Evolutionary conservation across 2,329 filamentous ascomycete genomes (phyloP).

Genomic region (Diplodia sapinea): DNA sequence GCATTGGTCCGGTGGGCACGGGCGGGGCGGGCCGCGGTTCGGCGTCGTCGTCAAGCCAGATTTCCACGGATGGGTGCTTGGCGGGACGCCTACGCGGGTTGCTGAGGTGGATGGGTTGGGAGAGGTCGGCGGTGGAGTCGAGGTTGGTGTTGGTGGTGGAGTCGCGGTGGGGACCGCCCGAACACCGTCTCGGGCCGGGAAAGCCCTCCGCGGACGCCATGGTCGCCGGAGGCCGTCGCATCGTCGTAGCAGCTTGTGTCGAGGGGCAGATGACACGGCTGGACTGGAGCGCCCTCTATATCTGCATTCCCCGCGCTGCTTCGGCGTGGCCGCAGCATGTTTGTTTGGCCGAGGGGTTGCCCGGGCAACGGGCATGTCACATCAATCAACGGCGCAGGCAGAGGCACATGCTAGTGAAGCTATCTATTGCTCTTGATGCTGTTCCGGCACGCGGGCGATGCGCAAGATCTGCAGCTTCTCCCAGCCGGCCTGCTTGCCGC

Average conservation of each 20-base stretch:
- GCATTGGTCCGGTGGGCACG: conserved; percentile 24
- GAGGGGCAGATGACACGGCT: not conserved
- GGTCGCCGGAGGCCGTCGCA: conserved; percentile 45
- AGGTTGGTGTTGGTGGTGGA: conserved; percentile 46
- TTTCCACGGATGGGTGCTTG: conserved; percentile 42
- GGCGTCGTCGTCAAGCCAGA: conserved; percentile 47
- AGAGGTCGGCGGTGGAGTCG: conserved; percentile 38
- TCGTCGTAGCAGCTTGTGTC: conserved; percentile 33
- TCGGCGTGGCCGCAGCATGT: too few species aligned
- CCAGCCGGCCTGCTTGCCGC: conserved; percentile 89
- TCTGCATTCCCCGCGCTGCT: not conserved
- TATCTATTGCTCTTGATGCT: not conserved
- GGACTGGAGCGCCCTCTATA: not conserved
- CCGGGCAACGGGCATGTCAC: conserved; percentile 12
- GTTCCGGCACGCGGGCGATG: conserved; percentile 67
- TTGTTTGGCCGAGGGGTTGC: conserved; percentile 13
- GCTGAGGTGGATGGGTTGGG: conserved; percentile 39
- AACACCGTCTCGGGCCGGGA: conserved; percentile 40
- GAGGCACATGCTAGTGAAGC: not conserved
- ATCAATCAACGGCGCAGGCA: not conserved
- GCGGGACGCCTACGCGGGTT: conserved; percentile 44
- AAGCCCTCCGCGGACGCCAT: conserved; percentile 44
- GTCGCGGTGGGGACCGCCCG: conserved; percentile 33
- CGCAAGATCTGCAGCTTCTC: conserved; percentile 90
- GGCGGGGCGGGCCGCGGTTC: conserved; percentile 31